Evolutionary conservation across 768 basidiomycete genomes (phyloP).

Genomic region (Fomitopsis pulvina): DNA sequence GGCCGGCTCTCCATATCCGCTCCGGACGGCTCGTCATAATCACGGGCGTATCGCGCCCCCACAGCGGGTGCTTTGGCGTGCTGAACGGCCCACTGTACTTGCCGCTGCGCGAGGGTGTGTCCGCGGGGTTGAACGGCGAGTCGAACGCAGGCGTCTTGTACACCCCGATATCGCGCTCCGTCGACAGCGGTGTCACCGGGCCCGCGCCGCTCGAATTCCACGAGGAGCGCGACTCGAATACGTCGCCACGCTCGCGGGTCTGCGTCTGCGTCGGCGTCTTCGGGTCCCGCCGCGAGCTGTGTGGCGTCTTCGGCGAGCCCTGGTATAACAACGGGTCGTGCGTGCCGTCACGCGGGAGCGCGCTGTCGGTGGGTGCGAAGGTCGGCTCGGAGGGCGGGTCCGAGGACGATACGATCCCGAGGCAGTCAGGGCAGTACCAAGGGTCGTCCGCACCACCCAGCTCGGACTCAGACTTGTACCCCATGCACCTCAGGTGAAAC

Average conservation of each 20-base stretch:
- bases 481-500: constrained; percentile 80
- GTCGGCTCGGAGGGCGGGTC: constrained; percentile 52
- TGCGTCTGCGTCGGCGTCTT: constrained; percentile 39
- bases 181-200: constrained; percentile 49
- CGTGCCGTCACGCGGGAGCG: constrained; percentile 27
- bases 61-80: constrained; percentile 50
- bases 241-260: constrained; percentile 10
- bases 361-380: constrained; percentile 61
- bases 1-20: constrained; percentile 4
- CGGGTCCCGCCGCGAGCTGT: constrained; percentile 35
- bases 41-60: constrained; percentile 43
- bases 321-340: constrained; percentile 59
- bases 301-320: constrained; percentile 42
- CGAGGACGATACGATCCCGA: constrained; percentile 37
- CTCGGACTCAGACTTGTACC: constrained; percentile 55
- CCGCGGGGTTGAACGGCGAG: constrained; percentile 68
- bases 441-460: constrained; percentile 73
- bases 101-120: constrained; percentile 77
- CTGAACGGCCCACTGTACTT: constrained; percentile 50
- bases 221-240: constrained; percentile 32
- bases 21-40: constrained; percentile 22
- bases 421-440: constrained; percentile 67
- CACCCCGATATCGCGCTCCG: constrained; percentile 21
- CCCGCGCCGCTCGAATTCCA: constrained; percentile 47
- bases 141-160: constrained; percentile 22